phyloP scores from a whole-genome alignment of 129 eudicot species.

The Arctium lappa region DNA sequence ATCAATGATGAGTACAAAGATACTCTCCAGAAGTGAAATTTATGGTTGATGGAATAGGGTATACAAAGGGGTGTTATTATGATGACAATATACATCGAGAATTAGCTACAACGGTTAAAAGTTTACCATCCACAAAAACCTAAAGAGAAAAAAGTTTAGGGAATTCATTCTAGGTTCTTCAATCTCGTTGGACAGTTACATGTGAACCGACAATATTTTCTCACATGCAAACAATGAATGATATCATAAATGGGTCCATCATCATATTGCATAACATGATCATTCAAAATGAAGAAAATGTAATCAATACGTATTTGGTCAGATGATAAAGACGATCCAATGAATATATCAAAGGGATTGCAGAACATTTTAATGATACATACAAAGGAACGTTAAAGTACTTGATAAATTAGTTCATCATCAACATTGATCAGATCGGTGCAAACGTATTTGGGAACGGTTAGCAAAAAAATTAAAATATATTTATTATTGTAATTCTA shows the following conservation, averaged over 20 bases:
- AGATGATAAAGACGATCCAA: not conserved
- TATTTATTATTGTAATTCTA: not conserved
- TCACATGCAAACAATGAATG: not conserved
- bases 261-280: constrained; percentile 30
- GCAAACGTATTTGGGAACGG: not conserved
- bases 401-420: not conserved
- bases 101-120: too few species aligned
- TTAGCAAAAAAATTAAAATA: too few species aligned
- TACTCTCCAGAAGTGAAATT: too few species aligned
- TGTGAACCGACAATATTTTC: constrained; percentile 3
- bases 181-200: constrained; percentile 23
- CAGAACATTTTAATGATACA: not conserved
- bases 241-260: constrained; percentile 21
- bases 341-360: not conserved
- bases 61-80: too few species aligned
- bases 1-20: too few species aligned
- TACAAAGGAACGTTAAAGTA: not conserved
- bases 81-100: too few species aligned
- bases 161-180: constrained; percentile 13
- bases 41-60: too few species aligned
- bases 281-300: constrained; percentile 19
- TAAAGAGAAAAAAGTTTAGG: not conserved
- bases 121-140: too few species aligned
- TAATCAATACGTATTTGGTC: not conserved
- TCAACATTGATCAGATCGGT: not conserved